These are phyloP conservation scores for Neonectria ditissima DNA, from an alignment of 2,329 filamentous ascomycete species.

Conservation along the genomic window DNA sequence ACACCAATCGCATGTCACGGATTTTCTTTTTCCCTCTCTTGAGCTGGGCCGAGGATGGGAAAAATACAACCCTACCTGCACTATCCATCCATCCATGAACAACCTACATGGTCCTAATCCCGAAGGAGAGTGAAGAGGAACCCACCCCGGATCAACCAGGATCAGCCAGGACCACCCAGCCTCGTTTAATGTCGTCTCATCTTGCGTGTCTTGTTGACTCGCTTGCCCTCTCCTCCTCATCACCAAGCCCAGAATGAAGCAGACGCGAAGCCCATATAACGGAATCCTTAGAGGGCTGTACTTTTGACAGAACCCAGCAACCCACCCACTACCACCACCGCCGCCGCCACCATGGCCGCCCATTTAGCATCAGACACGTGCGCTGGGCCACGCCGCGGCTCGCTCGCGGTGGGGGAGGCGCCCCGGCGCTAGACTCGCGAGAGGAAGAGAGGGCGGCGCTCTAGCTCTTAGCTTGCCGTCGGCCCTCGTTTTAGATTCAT, in stretches of 20 bases:
- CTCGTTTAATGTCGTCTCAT: conserved; percentile 13
- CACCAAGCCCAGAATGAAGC: neutral
- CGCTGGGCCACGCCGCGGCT: conserved; percentile 36
- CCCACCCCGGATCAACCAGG: conserved; percentile 19
- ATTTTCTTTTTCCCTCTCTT: conserved; percentile 31
- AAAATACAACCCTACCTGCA: conserved; percentile 30
- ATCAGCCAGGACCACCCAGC: conserved; percentile 3
- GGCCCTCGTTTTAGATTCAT: conserved; percentile 48
- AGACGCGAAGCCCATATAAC: neutral
- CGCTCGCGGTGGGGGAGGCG: conserved; percentile 36
- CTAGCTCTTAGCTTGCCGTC: conserved; percentile 42
- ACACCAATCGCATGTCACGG: conserved; percentile 47
- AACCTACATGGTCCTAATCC: conserved; percentile 38
- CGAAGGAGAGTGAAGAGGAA: conserved; percentile 26
- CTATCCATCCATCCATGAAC: conserved; percentile 17
- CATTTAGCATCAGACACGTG: conserved; percentile 53
- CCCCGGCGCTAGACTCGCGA: conserved; percentile 39
- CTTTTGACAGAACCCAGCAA: neutral
- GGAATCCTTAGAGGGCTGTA: neutral
- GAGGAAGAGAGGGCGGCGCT: conserved; percentile 33
- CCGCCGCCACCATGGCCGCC: conserved; percentile 35
- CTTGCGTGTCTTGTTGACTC: conserved; percentile 10
- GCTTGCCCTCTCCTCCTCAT: neutral
- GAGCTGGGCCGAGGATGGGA: conserved; percentile 28
- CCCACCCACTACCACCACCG: neutral